Evolutionary conservation across 129 eudicot species (phyloP).

Genomic region (Calendula officinalis): DNA sequence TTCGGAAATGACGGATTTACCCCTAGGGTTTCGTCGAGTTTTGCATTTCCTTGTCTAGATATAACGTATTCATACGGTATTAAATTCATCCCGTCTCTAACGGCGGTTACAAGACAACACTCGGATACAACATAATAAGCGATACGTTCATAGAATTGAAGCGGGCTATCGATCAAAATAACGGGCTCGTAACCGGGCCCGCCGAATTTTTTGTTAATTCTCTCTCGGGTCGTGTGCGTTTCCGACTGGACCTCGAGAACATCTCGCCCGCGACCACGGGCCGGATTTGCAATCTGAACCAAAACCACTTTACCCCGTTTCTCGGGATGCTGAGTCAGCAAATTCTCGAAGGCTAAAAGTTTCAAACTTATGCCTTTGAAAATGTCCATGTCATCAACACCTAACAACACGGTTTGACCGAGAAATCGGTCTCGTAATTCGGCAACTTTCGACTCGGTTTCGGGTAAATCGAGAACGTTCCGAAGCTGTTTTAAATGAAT

Average conservation of each 20-base stretch:
- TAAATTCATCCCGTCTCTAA: slow-evolving; percentile 84
- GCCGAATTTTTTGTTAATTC: slow-evolving; percentile 60
- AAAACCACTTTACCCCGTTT: slow-evolving; percentile 79
- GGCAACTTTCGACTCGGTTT: slow-evolving; percentile 66
- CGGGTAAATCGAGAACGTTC: slow-evolving; percentile 65
- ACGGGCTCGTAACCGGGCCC: slow-evolving; percentile 70
- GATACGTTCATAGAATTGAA: slow-evolving; percentile 75
- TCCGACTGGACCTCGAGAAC: slow-evolving; percentile 83
- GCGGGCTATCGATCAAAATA: slow-evolving; percentile 63
- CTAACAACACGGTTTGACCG: slow-evolving; percentile 70
- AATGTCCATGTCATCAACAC: slow-evolving; percentile 94
- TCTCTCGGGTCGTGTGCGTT: slow-evolving; percentile 55
- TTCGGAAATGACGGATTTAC: slow-evolving; percentile 52
- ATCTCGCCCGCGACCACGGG: slow-evolving; percentile 85
- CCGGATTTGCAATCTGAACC: slow-evolving; percentile 88
- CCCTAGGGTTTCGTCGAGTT: slow-evolving; percentile 59
- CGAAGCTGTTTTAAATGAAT: slow-evolving; percentile 75
- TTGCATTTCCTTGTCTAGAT: slow-evolving; percentile 69
- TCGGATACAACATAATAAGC: slow-evolving; percentile 82
- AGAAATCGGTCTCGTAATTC: slow-evolving; percentile 53
- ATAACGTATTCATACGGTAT: slow-evolving; percentile 84
- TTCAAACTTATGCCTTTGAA: slow-evolving; percentile 89
- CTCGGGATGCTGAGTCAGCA: slow-evolving; percentile 77
- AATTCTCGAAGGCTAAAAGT: slow-evolving; percentile 75
- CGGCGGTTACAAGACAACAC: slow-evolving; percentile 95